Evolutionary conservation across 2,329 filamentous ascomycete species (phyloP).

Genomic region (Hortaea werneckii): DNA sequence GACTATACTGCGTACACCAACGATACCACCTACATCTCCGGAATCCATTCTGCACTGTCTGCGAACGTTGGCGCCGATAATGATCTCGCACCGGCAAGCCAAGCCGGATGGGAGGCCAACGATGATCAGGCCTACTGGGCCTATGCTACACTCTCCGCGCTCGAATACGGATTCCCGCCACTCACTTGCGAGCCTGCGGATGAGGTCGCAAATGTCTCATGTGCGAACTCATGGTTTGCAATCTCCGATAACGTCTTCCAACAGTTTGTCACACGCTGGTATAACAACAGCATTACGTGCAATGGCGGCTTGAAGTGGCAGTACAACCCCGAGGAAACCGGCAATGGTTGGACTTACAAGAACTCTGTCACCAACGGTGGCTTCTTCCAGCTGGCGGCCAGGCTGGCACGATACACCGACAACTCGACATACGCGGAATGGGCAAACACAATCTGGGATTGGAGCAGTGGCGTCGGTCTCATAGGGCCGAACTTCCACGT

Average conservation of each 20-base stretch:
- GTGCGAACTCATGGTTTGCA: constrained; percentile 29
- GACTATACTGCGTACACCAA: constrained; percentile 34
- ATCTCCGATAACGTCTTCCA: constrained; percentile 33
- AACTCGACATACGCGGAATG: constrained; percentile 53
- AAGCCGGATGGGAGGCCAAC: constrained; percentile 31
- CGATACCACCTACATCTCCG: constrained; percentile 28
- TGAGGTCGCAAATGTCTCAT: constrained; percentile 30
- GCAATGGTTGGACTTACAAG: constrained; percentile 37
- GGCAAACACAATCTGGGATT: constrained; percentile 37
- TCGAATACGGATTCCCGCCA: constrained; percentile 36
- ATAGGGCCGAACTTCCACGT: constrained; percentile 41
- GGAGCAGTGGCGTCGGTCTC: constrained; percentile 40
- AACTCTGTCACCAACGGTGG: constrained; percentile 52
- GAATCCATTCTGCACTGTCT: constrained; percentile 1
- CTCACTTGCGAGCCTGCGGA: constrained; percentile 41
- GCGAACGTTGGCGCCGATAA: constrained; percentile 1
- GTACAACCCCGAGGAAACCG: constrained; percentile 37
- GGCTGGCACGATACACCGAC: constrained; percentile 29
- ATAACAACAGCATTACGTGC: constrained; percentile 21
- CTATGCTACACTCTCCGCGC: constrained; percentile 44
- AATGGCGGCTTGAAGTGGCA: constrained; percentile 29
- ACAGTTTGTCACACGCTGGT: constrained; percentile 26
- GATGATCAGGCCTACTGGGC: constrained; percentile 51
- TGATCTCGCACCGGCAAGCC: constrained; percentile 28
- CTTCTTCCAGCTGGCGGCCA: constrained; percentile 40